Evolutionary conservation across 2,329 filamentous ascomycete species (phyloP).

Genomic region (Colletotrichum sansevieriae): DNA sequence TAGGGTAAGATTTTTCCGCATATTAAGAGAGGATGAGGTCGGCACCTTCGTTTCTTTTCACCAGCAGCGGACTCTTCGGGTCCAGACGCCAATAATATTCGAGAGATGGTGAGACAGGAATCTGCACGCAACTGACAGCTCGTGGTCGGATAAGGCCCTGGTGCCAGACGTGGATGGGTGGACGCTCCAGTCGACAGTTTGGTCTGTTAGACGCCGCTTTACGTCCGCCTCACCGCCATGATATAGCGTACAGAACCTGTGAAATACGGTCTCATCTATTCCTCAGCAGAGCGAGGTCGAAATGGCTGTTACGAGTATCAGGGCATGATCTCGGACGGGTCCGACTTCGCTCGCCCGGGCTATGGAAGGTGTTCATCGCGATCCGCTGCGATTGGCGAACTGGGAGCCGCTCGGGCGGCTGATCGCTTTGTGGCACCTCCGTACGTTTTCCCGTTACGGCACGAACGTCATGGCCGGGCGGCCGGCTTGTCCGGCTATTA

Average conservation of each 20-base stretch:
- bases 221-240: not conserved
- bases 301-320: not conserved
- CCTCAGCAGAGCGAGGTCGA: too few species aligned
- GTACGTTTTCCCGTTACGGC: slow-evolving; percentile 19
- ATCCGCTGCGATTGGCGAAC: slow-evolving; percentile 16
- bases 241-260: not conserved
- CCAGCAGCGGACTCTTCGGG: not conserved
- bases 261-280: not conserved
- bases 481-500: slow-evolving; percentile 29
- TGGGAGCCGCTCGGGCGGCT: slow-evolving; percentile 17
- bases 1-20: too few species aligned
- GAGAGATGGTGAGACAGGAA: slow-evolving; percentile 5
- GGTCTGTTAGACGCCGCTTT: not conserved
- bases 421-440: slow-evolving; percentile 30
- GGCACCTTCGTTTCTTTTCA: not conserved
- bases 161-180: not conserved
- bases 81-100: slow-evolving; percentile 2
- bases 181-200: too few species aligned
- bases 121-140: not conserved
- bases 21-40: not conserved
- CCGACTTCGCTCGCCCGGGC: not conserved
- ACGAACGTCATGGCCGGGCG: slow-evolving; percentile 25
- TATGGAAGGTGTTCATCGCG: slow-evolving; percentile 22
- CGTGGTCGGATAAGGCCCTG: not conserved
- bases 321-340: slow-evolving; percentile 17